Conservation (phyloP, 1,284 basidiomycete genomes). For the Papiliotrema nemorosa region DNA sequence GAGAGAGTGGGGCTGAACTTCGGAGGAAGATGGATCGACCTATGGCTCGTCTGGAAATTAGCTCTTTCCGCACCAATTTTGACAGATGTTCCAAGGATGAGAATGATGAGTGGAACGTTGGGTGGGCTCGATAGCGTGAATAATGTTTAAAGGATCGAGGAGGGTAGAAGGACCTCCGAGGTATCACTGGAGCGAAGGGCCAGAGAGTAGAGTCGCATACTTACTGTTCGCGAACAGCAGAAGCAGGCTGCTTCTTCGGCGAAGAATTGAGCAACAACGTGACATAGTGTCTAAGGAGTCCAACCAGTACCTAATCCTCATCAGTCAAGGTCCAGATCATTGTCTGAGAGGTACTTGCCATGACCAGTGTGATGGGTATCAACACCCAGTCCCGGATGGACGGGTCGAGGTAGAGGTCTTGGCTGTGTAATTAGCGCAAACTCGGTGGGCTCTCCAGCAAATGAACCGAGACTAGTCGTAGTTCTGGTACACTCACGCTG, state of each 20-base stretch:
- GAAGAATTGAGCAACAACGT: conserved; percentile 77
- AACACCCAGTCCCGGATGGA: conserved; percentile 84
- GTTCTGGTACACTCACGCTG: conserved; percentile 20
- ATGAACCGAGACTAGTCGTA: neutral
- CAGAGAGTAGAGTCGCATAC: too few species aligned
- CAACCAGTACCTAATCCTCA: conserved; percentile 86
- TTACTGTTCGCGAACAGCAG: conserved; percentile 88
- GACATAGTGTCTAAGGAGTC: conserved; percentile 89
- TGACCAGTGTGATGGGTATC: conserved; percentile 95
- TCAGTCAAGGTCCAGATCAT: too few species aligned
- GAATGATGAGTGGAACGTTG: too few species aligned
- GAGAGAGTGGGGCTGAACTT: conserved; percentile 71
- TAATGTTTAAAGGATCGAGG: neutral
- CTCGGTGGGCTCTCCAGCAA: neutral
- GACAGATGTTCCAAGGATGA: neutral
- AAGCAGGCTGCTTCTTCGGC: conserved; percentile 74
- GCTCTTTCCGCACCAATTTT: conserved; percentile 56
- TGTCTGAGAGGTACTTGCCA: conserved; percentile 59
- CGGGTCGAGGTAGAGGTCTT: conserved; percentile 76
- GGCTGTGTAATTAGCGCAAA: conserved; percentile 20
- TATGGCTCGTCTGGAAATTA: conserved; percentile 67
- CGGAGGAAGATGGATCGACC: conserved; percentile 78
- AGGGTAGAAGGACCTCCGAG: too few species aligned
- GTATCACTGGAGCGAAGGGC: too few species aligned
- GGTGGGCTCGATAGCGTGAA: too few species aligned